Conservation (phyloP, 225 moss, liverwort and hornwort species). For the Climacium dendroides region DNA sequence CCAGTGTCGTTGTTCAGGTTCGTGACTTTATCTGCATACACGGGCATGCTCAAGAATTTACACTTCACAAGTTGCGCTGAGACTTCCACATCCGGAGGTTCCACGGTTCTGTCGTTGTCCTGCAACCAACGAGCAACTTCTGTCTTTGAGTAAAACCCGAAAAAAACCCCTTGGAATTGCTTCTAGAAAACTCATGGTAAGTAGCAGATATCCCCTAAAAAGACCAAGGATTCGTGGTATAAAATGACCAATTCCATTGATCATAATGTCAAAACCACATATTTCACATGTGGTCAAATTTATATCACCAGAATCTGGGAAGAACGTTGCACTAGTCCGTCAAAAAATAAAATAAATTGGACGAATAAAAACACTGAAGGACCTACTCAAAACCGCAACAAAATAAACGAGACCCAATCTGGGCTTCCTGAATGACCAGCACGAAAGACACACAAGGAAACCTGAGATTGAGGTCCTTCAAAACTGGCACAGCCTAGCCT, state of each 20-base stretch:
- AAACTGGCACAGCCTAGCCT: neutral
- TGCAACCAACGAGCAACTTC: conserved; percentile 6
- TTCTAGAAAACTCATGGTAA: neutral
- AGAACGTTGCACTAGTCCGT: neutral
- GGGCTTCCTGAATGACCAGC: neutral
- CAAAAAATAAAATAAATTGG: neutral
- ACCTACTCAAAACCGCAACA: neutral
- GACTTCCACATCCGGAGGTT: conserved; percentile 42
- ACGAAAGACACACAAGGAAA: neutral
- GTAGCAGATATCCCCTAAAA: neutral
- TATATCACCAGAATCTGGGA: neutral
- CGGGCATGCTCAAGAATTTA: conserved; percentile 25
- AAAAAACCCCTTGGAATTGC: neutral
- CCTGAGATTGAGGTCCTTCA: neutral
- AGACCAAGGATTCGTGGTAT: neutral
- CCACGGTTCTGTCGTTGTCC: neutral
- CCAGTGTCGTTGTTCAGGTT: neutral
- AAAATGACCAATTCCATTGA: neutral
- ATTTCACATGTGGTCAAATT: neutral
- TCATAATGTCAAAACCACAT: neutral
- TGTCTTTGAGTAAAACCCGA: neutral
- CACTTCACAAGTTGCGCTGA: conserved; percentile 49
- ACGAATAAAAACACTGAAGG: neutral
- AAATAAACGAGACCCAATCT: neutral
- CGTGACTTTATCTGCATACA: conserved; percentile 29